phyloP scores from a whole-genome alignment of 441 rosid genomes.

The Croton setiger region DNA sequence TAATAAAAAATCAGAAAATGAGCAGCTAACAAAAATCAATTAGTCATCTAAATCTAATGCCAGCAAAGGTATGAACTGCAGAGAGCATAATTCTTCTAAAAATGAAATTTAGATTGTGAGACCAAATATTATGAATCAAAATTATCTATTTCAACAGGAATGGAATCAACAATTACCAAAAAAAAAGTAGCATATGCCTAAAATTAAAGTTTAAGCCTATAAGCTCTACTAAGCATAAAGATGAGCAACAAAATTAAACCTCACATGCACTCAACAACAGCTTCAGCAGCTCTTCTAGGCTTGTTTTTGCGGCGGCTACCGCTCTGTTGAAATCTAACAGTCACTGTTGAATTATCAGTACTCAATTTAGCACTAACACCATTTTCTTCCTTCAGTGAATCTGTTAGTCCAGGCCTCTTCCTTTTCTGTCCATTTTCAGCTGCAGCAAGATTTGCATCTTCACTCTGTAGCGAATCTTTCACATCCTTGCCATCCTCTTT shows the following conservation, averaged over 20 bases:
- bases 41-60: too few species aligned
- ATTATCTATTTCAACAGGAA: too few species aligned
- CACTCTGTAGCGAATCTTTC: conserved; percentile 36
- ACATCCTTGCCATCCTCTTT: conserved; percentile 40
- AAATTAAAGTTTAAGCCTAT: too few species aligned
- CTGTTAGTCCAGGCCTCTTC: conserved; percentile 30
- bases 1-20: too few species aligned
- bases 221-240: too few species aligned
- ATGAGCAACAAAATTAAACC: conserved; percentile 5
- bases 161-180: too few species aligned
- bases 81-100: too few species aligned
- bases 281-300: conserved; percentile 24
- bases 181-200: too few species aligned
- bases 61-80: too few species aligned
- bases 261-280: conserved; percentile 21
- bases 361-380: conserved; percentile 21
- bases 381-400: conserved; percentile 47
- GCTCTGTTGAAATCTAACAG: conserved; percentile 14
- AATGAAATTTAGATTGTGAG: too few species aligned
- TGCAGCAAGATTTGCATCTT: conserved; percentile 31
- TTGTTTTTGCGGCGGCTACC: conserved; percentile 22
- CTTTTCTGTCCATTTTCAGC: conserved; percentile 52
- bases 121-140: too few species aligned
- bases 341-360: conserved; percentile 1
- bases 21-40: too few species aligned